phyloP scores from a whole-genome alignment of 257 asterid genomes.

The Rubia yunnanensis region DNA sequence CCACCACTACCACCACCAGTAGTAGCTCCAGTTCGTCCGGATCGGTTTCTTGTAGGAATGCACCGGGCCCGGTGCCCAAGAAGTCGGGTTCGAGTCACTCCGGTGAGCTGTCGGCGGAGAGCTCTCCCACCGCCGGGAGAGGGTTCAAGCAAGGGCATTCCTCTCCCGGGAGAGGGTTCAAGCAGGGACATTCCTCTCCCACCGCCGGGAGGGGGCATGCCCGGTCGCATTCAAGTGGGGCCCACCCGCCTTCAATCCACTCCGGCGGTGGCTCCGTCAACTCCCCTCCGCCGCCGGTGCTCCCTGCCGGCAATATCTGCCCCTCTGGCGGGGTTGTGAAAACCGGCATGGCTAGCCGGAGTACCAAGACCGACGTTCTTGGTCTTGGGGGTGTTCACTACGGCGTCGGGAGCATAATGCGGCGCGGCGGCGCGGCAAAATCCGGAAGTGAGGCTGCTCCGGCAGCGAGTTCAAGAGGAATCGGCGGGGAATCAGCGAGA shows the following conservation, averaged over 20 bases:
- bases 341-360: conserved; percentile 46
- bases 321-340: conserved; percentile 60
- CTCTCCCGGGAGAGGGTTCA: conserved; percentile 17
- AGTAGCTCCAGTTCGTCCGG: conserved; percentile 83
- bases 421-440: conserved; percentile 39
- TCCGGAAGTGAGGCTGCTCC: conserved; percentile 15
- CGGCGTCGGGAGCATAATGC: conserved; percentile 82
- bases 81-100: conserved; percentile 52
- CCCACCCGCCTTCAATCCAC: conserved; percentile 30
- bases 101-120: conserved; percentile 46
- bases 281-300: conserved; percentile 31
- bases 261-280: conserved; percentile 39
- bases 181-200: conserved; percentile 44
- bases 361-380: conserved; percentile 45
- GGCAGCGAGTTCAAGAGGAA: conserved; percentile 27
- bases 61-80: conserved; percentile 20
- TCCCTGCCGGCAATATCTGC: conserved; percentile 70
- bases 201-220: conserved; percentile 20
- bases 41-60: conserved; percentile 57
- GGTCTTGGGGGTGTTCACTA: conserved; percentile 54
- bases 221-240: conserved; percentile 53
- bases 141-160: conserved; percentile 34
- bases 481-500: conserved; percentile 30
- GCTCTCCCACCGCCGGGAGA: conserved; percentile 32
- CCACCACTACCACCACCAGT: conserved; percentile 27